These are phyloP conservation scores for Tetrapisispora phaffii DNA, from an alignment of 805 yeast genomes.

Conservation along the genomic window DNA sequence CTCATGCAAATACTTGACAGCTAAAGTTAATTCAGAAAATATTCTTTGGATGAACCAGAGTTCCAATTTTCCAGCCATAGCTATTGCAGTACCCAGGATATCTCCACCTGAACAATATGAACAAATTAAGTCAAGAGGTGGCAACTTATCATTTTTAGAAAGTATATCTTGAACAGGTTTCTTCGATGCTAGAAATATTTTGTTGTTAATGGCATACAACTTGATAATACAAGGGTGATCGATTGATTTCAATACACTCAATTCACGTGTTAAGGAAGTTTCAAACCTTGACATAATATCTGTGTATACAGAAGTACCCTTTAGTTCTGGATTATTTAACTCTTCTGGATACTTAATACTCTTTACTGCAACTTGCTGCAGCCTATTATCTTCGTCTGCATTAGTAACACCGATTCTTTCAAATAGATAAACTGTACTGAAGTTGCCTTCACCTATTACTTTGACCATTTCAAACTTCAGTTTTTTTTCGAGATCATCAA, in stretches of 20 bases:
- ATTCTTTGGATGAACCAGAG: slow-evolving; percentile 48
- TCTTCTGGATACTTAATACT: slow-evolving; percentile 37
- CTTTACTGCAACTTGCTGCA: slow-evolving; percentile 56
- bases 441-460: slow-evolving; percentile 57
- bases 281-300: slow-evolving; percentile 46
- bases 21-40: slow-evolving; percentile 59
- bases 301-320: slow-evolving; percentile 26
- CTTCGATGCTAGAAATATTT: slow-evolving; percentile 16
- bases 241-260: slow-evolving; percentile 48
- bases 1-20: slow-evolving; percentile 63
- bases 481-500: slow-evolving; percentile 9
- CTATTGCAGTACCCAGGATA: slow-evolving; percentile 51
- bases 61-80: slow-evolving; percentile 32
- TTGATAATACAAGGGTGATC: slow-evolving; percentile 63
- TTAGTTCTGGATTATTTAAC: slow-evolving; percentile 17
- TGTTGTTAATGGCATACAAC: slow-evolving; percentile 40
- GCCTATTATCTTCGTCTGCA: slow-evolving; percentile 1
- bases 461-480: slow-evolving; percentile 30
- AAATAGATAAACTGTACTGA: slow-evolving; percentile 53
- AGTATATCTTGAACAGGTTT: slow-evolving; percentile 24
- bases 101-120: slow-evolving; percentile 84
- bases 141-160: slow-evolving; percentile 24
- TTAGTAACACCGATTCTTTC: slow-evolving; percentile 19
- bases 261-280: slow-evolving; percentile 60
- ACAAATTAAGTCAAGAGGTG: slow-evolving; percentile 45